Conservation (phyloP, 805 yeast genomes). For the Candida xiaguanensis region DNA sequence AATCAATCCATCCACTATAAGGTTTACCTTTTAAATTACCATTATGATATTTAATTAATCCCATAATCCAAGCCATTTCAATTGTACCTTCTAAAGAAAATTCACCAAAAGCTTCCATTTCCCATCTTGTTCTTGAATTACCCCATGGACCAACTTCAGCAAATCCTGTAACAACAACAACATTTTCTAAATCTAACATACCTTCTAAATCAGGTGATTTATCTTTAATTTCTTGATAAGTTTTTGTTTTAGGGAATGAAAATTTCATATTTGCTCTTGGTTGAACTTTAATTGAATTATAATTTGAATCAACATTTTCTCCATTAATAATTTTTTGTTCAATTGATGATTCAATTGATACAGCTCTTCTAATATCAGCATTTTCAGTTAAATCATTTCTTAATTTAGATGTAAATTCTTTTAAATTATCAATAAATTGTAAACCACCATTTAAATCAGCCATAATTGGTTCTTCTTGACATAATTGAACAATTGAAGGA, state of each 20-base stretch:
- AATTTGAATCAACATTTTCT: constrained; percentile 82
- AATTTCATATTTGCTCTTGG: constrained; percentile 95
- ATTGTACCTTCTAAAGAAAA: constrained; percentile 96
- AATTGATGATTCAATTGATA: constrained; percentile 85
- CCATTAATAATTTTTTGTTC: constrained; percentile 87
- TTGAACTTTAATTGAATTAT: constrained; percentile 69
- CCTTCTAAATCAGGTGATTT: constrained; percentile 79
- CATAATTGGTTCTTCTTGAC: constrained; percentile 92
- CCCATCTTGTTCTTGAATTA: constrained; percentile 98
- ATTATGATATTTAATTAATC: constrained; percentile 90
- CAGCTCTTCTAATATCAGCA: constrained; percentile 92
- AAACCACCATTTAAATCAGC: constrained; percentile 99
- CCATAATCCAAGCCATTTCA: constrained; percentile 99
- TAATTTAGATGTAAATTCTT: constrained; percentile 76
- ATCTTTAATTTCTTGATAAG: constrained; percentile 68
- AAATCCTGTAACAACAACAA: constrained; percentile 95
- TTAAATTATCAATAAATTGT: constrained; percentile 87
- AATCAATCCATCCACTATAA: constrained; percentile 96
- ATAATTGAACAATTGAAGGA: constrained; percentile 76
- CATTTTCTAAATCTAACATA: constrained; percentile 85
- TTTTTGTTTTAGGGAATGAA: constrained; percentile 84
- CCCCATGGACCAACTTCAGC: constrained; percentile 99
- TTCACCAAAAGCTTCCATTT: constrained; percentile 94
- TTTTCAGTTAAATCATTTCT: constrained; percentile 76
- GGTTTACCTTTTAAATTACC: constrained; percentile 87